These are phyloP conservation scores for Clausena lansium DNA, from an alignment of 345 rosid species.

Conservation along the genomic window DNA sequence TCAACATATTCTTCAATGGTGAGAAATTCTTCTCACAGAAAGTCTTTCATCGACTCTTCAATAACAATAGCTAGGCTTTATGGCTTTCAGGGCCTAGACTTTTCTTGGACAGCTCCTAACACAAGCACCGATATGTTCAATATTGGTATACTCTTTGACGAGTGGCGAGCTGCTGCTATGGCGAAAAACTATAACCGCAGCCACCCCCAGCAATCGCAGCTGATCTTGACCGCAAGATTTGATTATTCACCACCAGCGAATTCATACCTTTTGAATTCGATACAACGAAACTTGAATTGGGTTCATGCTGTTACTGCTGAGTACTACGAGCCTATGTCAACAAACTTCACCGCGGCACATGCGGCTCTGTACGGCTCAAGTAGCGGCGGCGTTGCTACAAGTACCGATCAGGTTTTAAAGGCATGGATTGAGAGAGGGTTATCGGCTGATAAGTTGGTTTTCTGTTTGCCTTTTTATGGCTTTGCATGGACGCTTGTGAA, in stretches of 20 bases:
- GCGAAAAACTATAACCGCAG: background rate
- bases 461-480: slow-evolving; percentile 22
- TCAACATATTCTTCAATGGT: slow-evolving; percentile 3
- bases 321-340: slow-evolving; percentile 19
- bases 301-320: slow-evolving; percentile 14
- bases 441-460: slow-evolving; percentile 7
- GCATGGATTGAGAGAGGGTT: slow-evolving; percentile 13
- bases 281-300: slow-evolving; percentile 27
- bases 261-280: slow-evolving; percentile 21
- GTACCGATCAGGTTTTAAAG: slow-evolving; percentile 12
- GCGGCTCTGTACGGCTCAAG: slow-evolving; percentile 25
- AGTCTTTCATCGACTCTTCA: slow-evolving; percentile 6
- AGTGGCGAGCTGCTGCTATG: slow-evolving; percentile 13
- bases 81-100: slow-evolving; percentile 15
- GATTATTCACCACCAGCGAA: background rate
- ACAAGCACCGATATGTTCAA: background rate
- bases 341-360: slow-evolving; percentile 11
- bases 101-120: background rate
- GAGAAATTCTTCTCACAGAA: slow-evolving; percentile 9
- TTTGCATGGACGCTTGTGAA: slow-evolving; percentile 17
- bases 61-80: slow-evolving; percentile 16
- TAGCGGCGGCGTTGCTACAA: background rate
- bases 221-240: slow-evolving; percentile 21
- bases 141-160: background rate
- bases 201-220: background rate